A percentile compares a stretch with the other conserved stretches of the same genome.
Conservation (phyloP, 805 yeast species). For the Komagataella mondaviorum region DNA sequence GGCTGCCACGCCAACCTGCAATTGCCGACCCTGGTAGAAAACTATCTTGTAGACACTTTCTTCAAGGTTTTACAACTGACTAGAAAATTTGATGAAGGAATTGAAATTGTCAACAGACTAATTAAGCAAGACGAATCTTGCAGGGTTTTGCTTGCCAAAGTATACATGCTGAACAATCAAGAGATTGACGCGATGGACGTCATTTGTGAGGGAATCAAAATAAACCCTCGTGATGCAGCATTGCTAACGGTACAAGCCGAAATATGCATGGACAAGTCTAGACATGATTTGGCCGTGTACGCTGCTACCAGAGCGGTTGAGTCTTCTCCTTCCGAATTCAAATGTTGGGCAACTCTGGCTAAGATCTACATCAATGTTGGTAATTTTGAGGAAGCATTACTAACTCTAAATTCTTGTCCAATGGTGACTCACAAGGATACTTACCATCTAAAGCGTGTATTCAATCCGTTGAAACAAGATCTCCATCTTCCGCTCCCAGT, state of each 20-base stretch:
- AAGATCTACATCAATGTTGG: constrained; percentile 47
- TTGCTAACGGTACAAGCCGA: constrained; percentile 43
- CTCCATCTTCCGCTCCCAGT: constrained; percentile 67
- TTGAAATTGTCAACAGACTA: constrained; percentile 43
- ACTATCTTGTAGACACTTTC: constrained; percentile 68
- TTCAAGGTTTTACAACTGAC: constrained; percentile 51
- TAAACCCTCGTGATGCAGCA: constrained; percentile 40
- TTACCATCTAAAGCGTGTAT: constrained; percentile 45
- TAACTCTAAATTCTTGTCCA: constrained; percentile 70
- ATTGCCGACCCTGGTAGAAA: constrained; percentile 46
- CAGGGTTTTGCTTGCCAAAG: constrained; percentile 37
- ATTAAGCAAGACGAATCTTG: constrained; percentile 42
- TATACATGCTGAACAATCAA: constrained; percentile 38
- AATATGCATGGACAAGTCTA: constrained; percentile 37
- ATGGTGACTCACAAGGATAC: constrained; percentile 66
- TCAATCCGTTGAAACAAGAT: constrained; percentile 34
- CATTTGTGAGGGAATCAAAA: constrained; percentile 34
- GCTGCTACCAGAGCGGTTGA: constrained; percentile 54
- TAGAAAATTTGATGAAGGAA: constrained; percentile 45
- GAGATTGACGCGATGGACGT: constrained; percentile 44
- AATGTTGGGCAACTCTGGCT: constrained; percentile 60
- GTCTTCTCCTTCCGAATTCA: constrained; percentile 62
- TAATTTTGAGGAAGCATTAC: constrained; percentile 58
- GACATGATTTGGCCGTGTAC: constrained; percentile 42
- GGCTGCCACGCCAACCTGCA: constrained; percentile 61